A percentile compares a stretch with the other conserved stretches of the same genome.
These are phyloP conservation scores for Rubroshorea leprosula DNA, from an alignment of 345 rosid species.

Conservation along the genomic window DNA sequence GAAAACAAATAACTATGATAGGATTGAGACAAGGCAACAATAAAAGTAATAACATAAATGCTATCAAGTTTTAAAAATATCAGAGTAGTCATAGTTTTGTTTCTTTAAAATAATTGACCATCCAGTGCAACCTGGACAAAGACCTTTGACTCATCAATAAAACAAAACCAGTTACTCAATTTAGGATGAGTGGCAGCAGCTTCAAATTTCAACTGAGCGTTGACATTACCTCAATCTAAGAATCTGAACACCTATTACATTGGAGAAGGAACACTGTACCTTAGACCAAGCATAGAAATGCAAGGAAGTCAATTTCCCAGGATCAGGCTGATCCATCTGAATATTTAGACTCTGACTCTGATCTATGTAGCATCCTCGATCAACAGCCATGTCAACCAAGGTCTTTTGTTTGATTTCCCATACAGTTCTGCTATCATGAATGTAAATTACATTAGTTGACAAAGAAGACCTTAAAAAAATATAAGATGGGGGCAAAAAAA, in stretches of 20 bases:
- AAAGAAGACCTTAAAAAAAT: background rate
- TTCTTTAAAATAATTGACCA: too few species aligned
- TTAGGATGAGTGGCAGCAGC: too few species aligned
- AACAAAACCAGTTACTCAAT: too few species aligned
- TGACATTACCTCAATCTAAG: too few species aligned
- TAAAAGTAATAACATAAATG: too few species aligned
- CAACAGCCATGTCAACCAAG: conserved; percentile 11
- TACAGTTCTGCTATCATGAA: conserved; percentile 2
- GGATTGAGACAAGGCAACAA: too few species aligned
- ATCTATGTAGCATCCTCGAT: conserved; percentile 9
- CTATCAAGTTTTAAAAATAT: too few species aligned
- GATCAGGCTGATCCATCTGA: conserved; percentile 14
- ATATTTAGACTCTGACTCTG: conserved; percentile 11
- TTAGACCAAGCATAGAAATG: conserved; percentile 14
- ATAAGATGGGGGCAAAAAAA: background rate
- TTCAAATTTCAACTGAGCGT: too few species aligned
- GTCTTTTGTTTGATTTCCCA: conserved; percentile 15
- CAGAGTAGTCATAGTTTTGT: too few species aligned
- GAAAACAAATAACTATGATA: too few species aligned
- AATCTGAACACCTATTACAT: background rate
- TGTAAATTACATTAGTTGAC: background rate
- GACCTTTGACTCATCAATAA: too few species aligned
- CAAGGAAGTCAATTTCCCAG: conserved; percentile 11
- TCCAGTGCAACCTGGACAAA: too few species aligned
- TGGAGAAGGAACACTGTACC: background rate